Percentiles rank a stretch among this genome's conserved stretches.
These are phyloP conservation scores for Helenozyma baotianmanensis DNA, from an alignment of 805 yeast species.

Conservation along the genomic window DNA sequence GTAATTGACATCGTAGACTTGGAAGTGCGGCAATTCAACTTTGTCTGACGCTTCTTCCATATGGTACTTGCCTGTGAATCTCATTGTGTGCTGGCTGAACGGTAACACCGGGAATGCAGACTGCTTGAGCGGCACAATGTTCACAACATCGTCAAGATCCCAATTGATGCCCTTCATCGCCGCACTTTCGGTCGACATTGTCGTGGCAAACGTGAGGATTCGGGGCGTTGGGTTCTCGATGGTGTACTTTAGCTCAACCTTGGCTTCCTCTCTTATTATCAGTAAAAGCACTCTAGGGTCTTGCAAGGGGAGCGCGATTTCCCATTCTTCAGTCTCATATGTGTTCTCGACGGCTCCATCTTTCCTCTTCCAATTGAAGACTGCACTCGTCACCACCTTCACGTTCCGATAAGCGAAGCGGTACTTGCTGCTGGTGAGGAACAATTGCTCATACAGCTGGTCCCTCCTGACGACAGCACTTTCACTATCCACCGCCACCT, in stretches of 20 bases:
- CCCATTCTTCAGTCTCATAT: slow-evolving; percentile 40
- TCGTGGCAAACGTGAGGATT: slow-evolving; percentile 56
- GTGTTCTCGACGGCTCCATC: slow-evolving; percentile 18
- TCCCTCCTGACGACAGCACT: slow-evolving; percentile 3
- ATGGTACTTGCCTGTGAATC: slow-evolving; percentile 20
- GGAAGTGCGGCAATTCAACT: slow-evolving; percentile 51
- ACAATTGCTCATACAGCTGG: slow-evolving; percentile 13
- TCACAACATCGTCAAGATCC: slow-evolving; percentile 9
- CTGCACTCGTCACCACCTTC: slow-evolving; percentile 11
- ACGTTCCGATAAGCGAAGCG: slow-evolving; percentile 37
- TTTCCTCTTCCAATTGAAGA: slow-evolving; percentile 5
- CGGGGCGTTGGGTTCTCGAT: slow-evolving; percentile 75
- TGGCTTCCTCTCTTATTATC: slow-evolving; percentile 13
- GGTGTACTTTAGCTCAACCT: slow-evolving; percentile 39
- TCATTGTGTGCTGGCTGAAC: slow-evolving; percentile 45
- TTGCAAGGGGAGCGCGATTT: slow-evolving; percentile 53
- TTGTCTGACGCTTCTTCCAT: slow-evolving; percentile 8
- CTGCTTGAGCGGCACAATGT: slow-evolving; percentile 27
- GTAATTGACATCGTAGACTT: slow-evolving; percentile 65
- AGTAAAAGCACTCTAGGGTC: slow-evolving; percentile 65
- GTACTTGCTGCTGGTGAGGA: slow-evolving; percentile 34
- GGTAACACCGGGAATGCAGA: slow-evolving; percentile 55
- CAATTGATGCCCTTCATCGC: slow-evolving; percentile 8
- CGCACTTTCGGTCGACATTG: slow-evolving; percentile 10
- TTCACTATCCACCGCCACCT: slow-evolving; percentile 18